Conservation (phyloP, 179 eudicot species). For the Kewa caespitosa region DNA sequence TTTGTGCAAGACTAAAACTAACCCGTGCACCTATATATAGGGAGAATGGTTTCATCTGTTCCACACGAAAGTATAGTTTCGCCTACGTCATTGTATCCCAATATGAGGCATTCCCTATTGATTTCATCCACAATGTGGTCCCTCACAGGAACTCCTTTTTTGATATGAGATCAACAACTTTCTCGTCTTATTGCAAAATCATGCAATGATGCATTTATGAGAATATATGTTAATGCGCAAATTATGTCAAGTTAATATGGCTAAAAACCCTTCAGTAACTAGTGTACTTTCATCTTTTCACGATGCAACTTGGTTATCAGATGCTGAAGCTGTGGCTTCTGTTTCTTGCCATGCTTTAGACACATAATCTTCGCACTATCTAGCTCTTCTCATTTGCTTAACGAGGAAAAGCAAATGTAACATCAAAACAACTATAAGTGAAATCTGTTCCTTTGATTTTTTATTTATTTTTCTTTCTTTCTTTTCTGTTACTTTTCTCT, state of each 20-base stretch:
- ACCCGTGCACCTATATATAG: constrained; percentile 25
- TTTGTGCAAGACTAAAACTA: constrained; percentile 23
- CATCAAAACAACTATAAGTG: neutral
- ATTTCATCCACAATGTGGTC: constrained; percentile 19
- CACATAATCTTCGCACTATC: constrained; percentile 5
- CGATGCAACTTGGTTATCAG: constrained; percentile 23
- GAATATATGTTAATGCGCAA: constrained; percentile 14
- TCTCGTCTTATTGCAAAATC: constrained; percentile 9
- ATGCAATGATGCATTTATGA: constrained; percentile 9
- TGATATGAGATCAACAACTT: constrained; percentile 20
- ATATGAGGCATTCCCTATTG: constrained; percentile 19
- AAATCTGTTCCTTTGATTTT: neutral
- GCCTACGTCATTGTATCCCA: constrained; percentile 26
- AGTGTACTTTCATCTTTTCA: constrained; percentile 13
- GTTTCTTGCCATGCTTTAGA: constrained; percentile 23
- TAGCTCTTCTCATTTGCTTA: constrained; percentile 14
- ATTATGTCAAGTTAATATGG: constrained; percentile 14
- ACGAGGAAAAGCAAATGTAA: constrained; percentile 23
- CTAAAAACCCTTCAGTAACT: constrained; percentile 4
- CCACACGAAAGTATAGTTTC: neutral
- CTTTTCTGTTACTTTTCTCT: too few relatives aligned
- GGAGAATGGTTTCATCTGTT: constrained; percentile 6
- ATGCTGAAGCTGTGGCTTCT: constrained; percentile 28
- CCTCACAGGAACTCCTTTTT: constrained; percentile 22
- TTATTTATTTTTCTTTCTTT: neutral